A percentile compares a stretch with the other conserved stretches of the same genome.
phyloP scores from a whole-genome alignment of 2,329 filamentous ascomycete species.

The Fusarium setosum region DNA sequence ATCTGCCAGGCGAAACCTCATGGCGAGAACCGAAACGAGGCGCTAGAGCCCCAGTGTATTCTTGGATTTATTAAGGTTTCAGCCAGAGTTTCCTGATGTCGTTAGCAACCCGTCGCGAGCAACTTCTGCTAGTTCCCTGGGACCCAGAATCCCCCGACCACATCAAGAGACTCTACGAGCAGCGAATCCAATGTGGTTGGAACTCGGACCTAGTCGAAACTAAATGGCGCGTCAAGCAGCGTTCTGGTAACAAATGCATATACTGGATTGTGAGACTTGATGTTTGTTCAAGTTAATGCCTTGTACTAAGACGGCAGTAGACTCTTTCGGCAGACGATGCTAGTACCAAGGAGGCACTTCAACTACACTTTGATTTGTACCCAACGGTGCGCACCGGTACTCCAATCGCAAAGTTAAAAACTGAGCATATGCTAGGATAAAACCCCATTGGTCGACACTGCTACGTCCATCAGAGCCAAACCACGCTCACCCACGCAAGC shows the following conservation, averaged over 20 bases:
- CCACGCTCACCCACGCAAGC: conserved; percentile 22
- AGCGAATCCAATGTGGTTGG: conserved; percentile 39
- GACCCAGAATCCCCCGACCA: conserved; percentile 35
- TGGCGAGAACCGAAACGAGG: too few relatives aligned
- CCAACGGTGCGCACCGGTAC: conserved; percentile 6
- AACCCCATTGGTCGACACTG: conserved; percentile 27
- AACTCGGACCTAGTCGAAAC: conserved; percentile 23
- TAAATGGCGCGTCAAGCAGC: conserved; percentile 31
- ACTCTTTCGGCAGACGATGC: conserved; percentile 15
- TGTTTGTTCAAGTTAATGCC: too few relatives aligned
- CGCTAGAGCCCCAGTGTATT: too few relatives aligned
- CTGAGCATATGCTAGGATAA: conserved; percentile 19
- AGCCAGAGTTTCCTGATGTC: conserved; percentile 5
- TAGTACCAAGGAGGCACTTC: neutral
- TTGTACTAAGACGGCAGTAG: neutral
- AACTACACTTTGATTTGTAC: conserved; percentile 26
- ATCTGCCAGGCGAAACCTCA: too few relatives aligned
- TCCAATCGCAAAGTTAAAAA: accelerated
- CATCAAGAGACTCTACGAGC: conserved; percentile 15
- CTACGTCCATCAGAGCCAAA: conserved; percentile 19
- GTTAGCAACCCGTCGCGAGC: neutral
- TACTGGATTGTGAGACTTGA: conserved; percentile 41
- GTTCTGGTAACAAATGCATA: conserved; percentile 33
- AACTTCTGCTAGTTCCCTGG: conserved; percentile 37
- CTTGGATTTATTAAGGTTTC: too few relatives aligned